Base-by-base conservation (phyloP, 2,329 filamentous ascomycete genomes). In the Epichloe hybrida region DNA sequence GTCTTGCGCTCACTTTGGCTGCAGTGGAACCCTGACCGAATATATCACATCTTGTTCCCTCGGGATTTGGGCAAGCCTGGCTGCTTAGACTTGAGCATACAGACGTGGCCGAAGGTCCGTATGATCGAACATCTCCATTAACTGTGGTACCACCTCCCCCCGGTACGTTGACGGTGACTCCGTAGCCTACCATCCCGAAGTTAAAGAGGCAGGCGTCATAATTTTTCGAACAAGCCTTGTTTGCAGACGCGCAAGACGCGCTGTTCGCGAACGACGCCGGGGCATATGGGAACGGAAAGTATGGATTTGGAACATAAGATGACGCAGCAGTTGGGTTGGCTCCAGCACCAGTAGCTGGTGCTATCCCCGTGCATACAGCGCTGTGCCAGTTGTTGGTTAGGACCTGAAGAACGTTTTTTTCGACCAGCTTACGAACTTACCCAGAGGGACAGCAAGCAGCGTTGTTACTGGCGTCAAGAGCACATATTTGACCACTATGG, bases 281-380 rank as follows among this genome's bases (percentile, higher is more conserved):
- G 48, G 80, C 71, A 58, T 76, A 76, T 2, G 79, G 79, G 61
- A 81, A 83, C 11, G 75, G 71, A 61, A 81, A 83, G 63, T 75
- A 81, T 23, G 67, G 57, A 60, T 83, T 82, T 41, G 71, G 64
- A 17, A 82, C 76, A 59, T 72, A 79, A 36, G 76, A 77, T 20
- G 68, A 67, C 2, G 65, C 59, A 20, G 64, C 62, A 3, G 69
- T 68, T 12, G 67, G 65, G 56, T 34, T 62, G 34, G 55, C 59
- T 12, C 64, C 64, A 9, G 67, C 61, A 2, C 69, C 67, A 7
- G 65, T 64, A 15, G 62, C 60, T 2, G 73, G 72, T n/a, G 74
- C 75, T 34, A 71, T 71, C 46, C 76, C 76, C n/a, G 76, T 80
- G 58, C 76, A 80, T 20, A 78, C 69, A 35, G 71, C 73, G 50